A percentile compares a stretch with the other conserved stretches of the same genome.
These are phyloP conservation scores for Limnanthes douglasii DNA, from an alignment of 345 rosid genomes.

Conservation along the genomic window DNA sequence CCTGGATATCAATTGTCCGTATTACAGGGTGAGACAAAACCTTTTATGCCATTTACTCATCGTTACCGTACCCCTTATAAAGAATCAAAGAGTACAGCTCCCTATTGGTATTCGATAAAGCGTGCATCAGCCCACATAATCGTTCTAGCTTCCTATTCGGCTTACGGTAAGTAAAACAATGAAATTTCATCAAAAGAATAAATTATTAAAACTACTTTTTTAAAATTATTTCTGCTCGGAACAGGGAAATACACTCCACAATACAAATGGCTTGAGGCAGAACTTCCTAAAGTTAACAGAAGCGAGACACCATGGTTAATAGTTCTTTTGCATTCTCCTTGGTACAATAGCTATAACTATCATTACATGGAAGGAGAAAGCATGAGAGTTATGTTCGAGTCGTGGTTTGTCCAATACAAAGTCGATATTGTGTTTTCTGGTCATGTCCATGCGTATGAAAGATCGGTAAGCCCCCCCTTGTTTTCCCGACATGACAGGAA, in stretches of 20 bases:
- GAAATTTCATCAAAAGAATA: no score
- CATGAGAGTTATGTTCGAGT: conserved; percentile 89
- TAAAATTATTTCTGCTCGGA: no score
- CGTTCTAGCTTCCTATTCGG: conserved; percentile 77
- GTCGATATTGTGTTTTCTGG: conserved; percentile 87
- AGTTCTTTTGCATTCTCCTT: conserved; percentile 64
- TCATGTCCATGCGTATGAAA: conserved; percentile 87
- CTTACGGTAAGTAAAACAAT: conserved; percentile 38
- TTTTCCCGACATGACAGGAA: neutral
- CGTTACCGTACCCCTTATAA: conserved; percentile 62
- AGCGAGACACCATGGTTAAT: conserved; percentile 86
- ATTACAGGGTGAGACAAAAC: conserved; percentile 68
- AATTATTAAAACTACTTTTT: no score
- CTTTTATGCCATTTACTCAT: conserved; percentile 59
- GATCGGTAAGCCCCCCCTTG: conserved; percentile 52
- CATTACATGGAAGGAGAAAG: conserved; percentile 96
- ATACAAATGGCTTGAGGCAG: conserved; percentile 48
- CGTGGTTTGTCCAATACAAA: conserved; percentile 62
- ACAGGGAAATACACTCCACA: conserved; percentile 66
- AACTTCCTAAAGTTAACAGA: conserved; percentile 75
- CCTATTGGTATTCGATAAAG: conserved; percentile 94
- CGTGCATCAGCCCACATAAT: conserved; percentile 80
- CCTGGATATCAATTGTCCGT: conserved; percentile 1
- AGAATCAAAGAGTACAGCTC: conserved; percentile 56
- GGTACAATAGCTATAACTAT: conserved; percentile 90